Conservation (phyloP, 345 rosid genomes). For the Raphanus sativus region DNA sequence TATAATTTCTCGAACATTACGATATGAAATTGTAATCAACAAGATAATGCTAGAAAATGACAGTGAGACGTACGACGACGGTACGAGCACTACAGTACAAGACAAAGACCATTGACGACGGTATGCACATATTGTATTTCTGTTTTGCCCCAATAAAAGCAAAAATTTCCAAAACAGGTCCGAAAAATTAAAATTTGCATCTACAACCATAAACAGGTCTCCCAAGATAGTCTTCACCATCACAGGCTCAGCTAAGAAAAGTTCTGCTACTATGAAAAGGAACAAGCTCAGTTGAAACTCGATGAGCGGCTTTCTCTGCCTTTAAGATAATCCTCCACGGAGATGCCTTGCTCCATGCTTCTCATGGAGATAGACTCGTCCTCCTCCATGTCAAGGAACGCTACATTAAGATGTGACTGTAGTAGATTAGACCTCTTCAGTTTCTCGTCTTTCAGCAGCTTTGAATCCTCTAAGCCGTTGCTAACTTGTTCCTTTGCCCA, state of each 20-base stretch:
- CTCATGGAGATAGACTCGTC: slow-evolving; percentile 59
- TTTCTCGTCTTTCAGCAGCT: slow-evolving; percentile 49
- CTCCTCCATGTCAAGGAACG: slow-evolving; percentile 71
- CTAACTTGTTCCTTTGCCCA: slow-evolving; percentile 65
- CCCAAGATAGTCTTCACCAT: slow-evolving; percentile 18
- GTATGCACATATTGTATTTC: slow-evolving; percentile 1
- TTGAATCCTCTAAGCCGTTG: slow-evolving; percentile 45
- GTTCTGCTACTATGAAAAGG: background rate
- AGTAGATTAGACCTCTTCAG: slow-evolving; percentile 53
- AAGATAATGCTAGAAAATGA: slow-evolving; percentile 18
- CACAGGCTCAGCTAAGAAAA: background rate
- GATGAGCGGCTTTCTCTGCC: slow-evolving; percentile 88
- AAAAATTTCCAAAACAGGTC: background rate
- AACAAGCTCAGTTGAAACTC: slow-evolving; percentile 57
- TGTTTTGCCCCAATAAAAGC: background rate
- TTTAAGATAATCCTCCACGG: slow-evolving; percentile 76
- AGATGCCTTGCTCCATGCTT: slow-evolving; percentile 57
- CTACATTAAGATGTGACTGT: slow-evolving; percentile 81
- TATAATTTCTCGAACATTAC: background rate
- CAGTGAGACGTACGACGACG: background rate
- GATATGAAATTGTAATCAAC: background rate
- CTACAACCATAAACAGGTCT: background rate
- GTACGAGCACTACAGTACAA: background rate
- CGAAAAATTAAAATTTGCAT: background rate
- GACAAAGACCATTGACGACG: background rate